Percentiles rank a stretch among this genome's conserved stretches.
Conservation (phyloP, 2,329 filamentous ascomycete genomes). For the Parafenestella ontariensis region DNA sequence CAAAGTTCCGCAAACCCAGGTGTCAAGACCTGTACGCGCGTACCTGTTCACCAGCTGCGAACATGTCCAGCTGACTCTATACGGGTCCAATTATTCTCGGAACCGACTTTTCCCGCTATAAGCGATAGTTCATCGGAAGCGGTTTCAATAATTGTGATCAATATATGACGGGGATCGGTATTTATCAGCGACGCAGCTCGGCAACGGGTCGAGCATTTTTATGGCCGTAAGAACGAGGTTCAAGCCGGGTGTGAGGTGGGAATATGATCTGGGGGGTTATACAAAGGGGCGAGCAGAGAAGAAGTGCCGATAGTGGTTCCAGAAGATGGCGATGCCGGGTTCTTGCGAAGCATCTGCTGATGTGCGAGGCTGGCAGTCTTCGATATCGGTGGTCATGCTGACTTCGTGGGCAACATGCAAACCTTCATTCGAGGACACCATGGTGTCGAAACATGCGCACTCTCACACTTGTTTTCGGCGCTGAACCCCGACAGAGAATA, state of each 20-base stretch:
- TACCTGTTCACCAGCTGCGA: constrained; percentile 8
- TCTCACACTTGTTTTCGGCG: constrained; percentile 4
- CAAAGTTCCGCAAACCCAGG: background rate
- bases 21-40: background rate
- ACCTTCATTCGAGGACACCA: background rate
- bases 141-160: constrained; percentile 3
- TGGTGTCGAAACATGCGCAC: background rate
- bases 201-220: constrained; percentile 1
- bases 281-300: background rate
- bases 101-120: background rate
- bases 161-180: constrained; percentile 17
- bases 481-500: constrained; percentile 7
- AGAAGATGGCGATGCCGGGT: background rate
- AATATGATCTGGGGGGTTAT: background rate
- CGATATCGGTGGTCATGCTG: background rate
- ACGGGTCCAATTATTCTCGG: too few relatives aligned
- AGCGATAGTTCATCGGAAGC: background rate
- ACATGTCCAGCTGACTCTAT: constrained; percentile 9
- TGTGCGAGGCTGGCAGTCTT: background rate
- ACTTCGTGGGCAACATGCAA: background rate
- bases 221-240: background rate
- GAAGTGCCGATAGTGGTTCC: background rate
- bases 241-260: background rate
- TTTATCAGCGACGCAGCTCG: constrained; percentile 1
- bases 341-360: background rate